Evolutionary conservation across 768 basidiomycete species (phyloP).

Genomic region (Rhizopogon rudus): DNA sequence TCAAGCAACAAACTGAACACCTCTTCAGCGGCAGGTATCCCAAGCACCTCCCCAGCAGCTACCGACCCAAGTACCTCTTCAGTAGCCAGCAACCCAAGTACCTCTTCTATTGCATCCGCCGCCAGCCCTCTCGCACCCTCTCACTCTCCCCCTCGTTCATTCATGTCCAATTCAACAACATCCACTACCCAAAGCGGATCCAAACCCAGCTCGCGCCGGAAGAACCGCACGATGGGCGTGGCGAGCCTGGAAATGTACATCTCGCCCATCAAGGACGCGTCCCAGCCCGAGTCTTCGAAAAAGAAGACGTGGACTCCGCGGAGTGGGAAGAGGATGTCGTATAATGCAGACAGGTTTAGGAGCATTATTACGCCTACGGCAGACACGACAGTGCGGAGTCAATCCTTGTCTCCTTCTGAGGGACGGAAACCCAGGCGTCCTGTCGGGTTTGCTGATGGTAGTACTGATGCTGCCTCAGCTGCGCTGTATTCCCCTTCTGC

Average conservation of each 20-base stretch:
- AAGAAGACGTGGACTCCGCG: neutral
- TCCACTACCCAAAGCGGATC: neutral
- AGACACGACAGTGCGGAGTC: neutral
- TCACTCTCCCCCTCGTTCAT: neutral
- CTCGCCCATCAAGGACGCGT: neutral
- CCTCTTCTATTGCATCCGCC: neutral
- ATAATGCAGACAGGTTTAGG: neutral
- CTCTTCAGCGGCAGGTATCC: neutral
- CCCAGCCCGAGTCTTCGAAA: neutral
- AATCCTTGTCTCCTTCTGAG: neutral
- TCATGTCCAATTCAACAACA: neutral
- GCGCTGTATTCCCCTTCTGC: neutral
- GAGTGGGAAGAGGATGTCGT: neutral
- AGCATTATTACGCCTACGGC: neutral
- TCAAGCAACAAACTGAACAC: neutral
- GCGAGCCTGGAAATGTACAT: neutral
- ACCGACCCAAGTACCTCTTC: neutral
- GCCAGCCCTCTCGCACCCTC: neutral
- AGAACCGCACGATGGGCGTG: neutral
- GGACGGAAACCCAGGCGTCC: neutral
- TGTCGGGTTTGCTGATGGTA: neutral
- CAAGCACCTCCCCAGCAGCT: neutral
- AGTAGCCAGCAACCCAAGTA: neutral
- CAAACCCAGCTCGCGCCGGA: neutral
- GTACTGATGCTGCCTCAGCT: no score